phyloP scores from a whole-genome alignment of 1,284 basidiomycete species.

The Cryptococcus sp. region DNA sequence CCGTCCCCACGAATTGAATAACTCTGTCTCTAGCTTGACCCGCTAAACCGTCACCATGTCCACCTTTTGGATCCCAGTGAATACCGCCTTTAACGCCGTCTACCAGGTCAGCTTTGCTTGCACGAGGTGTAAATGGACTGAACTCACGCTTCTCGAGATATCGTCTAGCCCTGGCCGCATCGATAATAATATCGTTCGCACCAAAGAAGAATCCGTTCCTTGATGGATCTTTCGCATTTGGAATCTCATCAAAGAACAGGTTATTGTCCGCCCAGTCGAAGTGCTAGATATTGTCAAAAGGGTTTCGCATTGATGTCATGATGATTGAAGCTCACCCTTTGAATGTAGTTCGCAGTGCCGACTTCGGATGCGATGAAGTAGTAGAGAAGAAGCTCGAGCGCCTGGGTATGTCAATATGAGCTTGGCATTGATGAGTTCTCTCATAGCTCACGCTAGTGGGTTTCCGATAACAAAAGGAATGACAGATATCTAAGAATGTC shows the following conservation, averaged over 20 bases:
- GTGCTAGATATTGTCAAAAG: too few species aligned
- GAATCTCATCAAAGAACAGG: constrained; percentile 82
- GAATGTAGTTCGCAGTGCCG: constrained; percentile 77
- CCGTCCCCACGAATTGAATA: constrained; percentile 58
- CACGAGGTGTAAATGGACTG: neutral
- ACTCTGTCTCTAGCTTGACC: constrained; percentile 58
- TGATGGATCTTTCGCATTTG: constrained; percentile 58
- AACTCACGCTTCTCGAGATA: constrained; percentile 58
- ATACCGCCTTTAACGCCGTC: constrained; percentile 70
- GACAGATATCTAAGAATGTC: constrained; percentile 64
- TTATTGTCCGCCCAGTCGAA: constrained; percentile 75
- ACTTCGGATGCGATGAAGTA: constrained; percentile 83
- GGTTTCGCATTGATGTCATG: neutral
- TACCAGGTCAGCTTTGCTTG: constrained; percentile 17
- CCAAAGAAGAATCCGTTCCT: constrained; percentile 65
- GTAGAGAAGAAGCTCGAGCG: constrained; percentile 69
- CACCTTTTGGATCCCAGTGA: constrained; percentile 62
- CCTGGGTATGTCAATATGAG: constrained; percentile 47
- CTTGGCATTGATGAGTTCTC: too few species aligned
- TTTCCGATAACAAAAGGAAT: constrained; percentile 74
- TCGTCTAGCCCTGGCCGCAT: constrained; percentile 61
- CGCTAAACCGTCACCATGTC: constrained; percentile 68
- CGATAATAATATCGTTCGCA: constrained; percentile 71
- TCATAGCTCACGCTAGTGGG: constrained; percentile 54
- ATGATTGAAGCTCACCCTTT: constrained; percentile 51